Base-by-base conservation (phyloP, 495 filamentous ascomycete species). In the Chaetomidium leptoderma region DNA sequence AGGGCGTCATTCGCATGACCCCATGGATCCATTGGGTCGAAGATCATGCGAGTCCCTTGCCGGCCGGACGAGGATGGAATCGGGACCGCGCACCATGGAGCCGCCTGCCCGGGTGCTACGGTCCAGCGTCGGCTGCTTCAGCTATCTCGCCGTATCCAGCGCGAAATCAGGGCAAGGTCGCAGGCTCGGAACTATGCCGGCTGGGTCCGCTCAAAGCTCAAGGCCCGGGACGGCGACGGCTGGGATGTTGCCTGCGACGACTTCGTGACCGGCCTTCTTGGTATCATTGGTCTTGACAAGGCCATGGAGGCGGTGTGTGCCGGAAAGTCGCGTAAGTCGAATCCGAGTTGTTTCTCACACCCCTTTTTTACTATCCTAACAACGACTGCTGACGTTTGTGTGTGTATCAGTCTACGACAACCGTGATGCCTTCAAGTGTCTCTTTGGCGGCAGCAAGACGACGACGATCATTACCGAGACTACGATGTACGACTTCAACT, bases 361-460 rank as follows among this genome's bases (percentile, higher is more conserved):
- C 14, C 14, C 35, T 16, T 37, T 37, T 42, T 42, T 19, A 0
- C 39, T 42, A 6, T 42, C 21, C 16, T 21, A 21, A 42, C n/a
- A 42, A 42, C 17, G 39, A 42, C 4, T 42, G 39, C 39, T 42
- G 39, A 42, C 17, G 16, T 19, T 4, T 42, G 16, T 42, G n/a
- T 42, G 17, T 42, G 17, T 10, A 3, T 21, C 17, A 42, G 39
- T 42, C 39, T 42, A 42, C 39, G 39, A 42, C n/a, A 42, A 21
- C 39, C 39, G 39, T 42, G 39, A 42, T 42, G 39, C 39, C n/a
- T 19, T 42, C 39, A 42, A 42, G n/a, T 42, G 39, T 42, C 39
- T 42, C 39, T 21, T 42, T 42, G 39, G 39, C 39, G 39, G 39
- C n/a, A 19, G 39, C 39, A 42, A 42, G n/a, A 42, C 39, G 6